Evolutionary conservation across 2,329 filamentous ascomycete species (phyloP).

Genomic region (Trichophyton equinum): DNA sequence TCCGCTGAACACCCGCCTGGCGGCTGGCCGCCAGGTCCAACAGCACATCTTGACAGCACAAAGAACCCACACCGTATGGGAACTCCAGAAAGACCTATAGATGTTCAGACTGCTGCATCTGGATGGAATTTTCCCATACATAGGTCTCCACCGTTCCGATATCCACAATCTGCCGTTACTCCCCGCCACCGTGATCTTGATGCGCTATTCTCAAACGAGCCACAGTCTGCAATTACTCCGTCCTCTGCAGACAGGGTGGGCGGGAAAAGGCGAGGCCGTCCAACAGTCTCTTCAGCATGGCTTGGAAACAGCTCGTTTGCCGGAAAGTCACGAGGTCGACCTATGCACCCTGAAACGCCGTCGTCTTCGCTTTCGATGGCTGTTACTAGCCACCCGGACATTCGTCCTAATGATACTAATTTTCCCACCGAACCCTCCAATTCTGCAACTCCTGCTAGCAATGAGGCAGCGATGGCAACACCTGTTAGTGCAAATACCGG

Average conservation of each 20-base stretch:
- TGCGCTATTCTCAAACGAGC: conserved; percentile 34
- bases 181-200: conserved; percentile 35
- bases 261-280: conserved; percentile 54
- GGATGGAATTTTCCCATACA: conserved; percentile 40
- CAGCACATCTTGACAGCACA: conserved; percentile 14
- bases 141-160: conserved; percentile 53
- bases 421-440: not conserved
- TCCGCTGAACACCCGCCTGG: conserved; percentile 27
- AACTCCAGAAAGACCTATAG: conserved; percentile 6
- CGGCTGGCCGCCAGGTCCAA: conserved; percentile 21
- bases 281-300: conserved; percentile 87
- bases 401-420: not conserved
- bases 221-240: conserved; percentile 61
- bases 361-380: not conserved
- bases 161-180: conserved; percentile 68
- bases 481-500: conserved; percentile 31
- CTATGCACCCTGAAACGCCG: conserved; percentile 36
- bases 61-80: conserved; percentile 14
- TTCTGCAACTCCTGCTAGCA: not conserved
- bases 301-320: conserved; percentile 48
- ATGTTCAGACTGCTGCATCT: conserved; percentile 17
- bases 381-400: not conserved
- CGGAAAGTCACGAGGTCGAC: conserved; percentile 65
- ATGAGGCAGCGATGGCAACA: not conserved
- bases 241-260: conserved; percentile 36